phyloP scores from a whole-genome alignment of 2,329 filamentous ascomycete species.

The Herpotrichia juniperi region DNA sequence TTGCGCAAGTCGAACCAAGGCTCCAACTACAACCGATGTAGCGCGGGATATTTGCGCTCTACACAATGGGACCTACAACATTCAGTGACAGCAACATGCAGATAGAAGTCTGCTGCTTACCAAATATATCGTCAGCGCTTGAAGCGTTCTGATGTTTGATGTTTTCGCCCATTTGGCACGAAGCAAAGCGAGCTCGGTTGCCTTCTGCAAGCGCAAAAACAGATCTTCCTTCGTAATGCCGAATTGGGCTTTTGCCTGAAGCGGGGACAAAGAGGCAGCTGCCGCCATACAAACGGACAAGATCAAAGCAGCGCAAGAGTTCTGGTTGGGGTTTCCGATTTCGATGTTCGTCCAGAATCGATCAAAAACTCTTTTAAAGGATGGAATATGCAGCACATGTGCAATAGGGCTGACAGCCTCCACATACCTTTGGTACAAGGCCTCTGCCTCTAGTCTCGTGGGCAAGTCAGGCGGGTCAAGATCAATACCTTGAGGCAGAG shows the following conservation, averaged over 20 bases:
- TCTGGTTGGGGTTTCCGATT: conserved; percentile 42
- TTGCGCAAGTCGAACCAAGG: conserved; percentile 44
- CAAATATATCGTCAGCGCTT: conserved; percentile 45
- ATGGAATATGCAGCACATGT: conserved; percentile 46
- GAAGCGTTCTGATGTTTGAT: conserved; percentile 44
- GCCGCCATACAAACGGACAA: conserved; percentile 46
- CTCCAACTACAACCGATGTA: conserved; percentile 46
- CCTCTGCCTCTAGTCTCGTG: conserved; percentile 43
- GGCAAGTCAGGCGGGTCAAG: conserved; percentile 39
- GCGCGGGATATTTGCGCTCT: conserved; percentile 46
- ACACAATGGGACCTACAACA: conserved; percentile 40
- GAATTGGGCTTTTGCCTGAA: conserved; percentile 47
- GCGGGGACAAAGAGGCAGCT: conserved; percentile 41
- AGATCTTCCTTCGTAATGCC: conserved; percentile 46
- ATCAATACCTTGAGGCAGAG: conserved; percentile 33
- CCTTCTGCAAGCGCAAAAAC: conserved; percentile 42
- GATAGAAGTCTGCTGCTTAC: conserved; percentile 19
- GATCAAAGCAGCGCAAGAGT: conserved; percentile 45
- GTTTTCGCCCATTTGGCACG: conserved; percentile 47
- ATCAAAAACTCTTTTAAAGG: conserved; percentile 45
- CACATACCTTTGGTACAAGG: conserved; percentile 40
- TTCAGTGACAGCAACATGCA: conserved; percentile 12
- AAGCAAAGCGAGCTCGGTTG: conserved; percentile 43
- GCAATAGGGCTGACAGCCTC: conserved; percentile 45
- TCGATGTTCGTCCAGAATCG: conserved; percentile 45